Conservation (phyloP, 2,329 filamentous ascomycete species). For the Canariomyces notabilis region DNA sequence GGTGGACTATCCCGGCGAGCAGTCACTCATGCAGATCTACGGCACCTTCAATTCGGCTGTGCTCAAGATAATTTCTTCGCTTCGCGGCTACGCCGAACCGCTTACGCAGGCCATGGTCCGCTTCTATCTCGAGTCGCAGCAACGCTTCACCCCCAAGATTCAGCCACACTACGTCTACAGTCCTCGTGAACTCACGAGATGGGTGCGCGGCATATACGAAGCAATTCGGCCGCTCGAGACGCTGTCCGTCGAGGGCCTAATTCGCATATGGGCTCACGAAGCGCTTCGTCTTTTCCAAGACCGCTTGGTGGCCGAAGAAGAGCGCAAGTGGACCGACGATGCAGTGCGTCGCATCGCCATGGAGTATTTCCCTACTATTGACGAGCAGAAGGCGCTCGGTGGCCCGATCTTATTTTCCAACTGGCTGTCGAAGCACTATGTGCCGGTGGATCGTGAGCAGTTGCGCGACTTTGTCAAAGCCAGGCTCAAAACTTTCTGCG, state of each 20-base stretch:
- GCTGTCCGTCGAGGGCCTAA: conserved; percentile 81
- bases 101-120: conserved; percentile 97
- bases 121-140: conserved; percentile 91
- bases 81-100: conserved; percentile 91
- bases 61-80: conserved; percentile 89
- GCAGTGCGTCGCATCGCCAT: conserved; percentile 80
- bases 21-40: conserved; percentile 94
- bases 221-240: conserved; percentile 88
- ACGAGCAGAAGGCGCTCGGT: conserved; percentile 81
- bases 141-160: conserved; percentile 90
- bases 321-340: conserved; percentile 91
- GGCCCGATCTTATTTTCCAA: conserved; percentile 98
- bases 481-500: conserved; percentile 94
- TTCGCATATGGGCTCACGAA: conserved; percentile 98
- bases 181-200: conserved; percentile 93
- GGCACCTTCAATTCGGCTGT: conserved; percentile 96
- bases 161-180: conserved; percentile 99
- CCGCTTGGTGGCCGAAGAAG: conserved; percentile 88
- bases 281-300: conserved; percentile 95
- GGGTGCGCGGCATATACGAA: conserved; percentile 96
- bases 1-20: conserved; percentile 97
- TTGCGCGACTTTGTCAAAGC: conserved; percentile 97
- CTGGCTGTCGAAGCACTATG: conserved; percentile 98
- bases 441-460: conserved; percentile 92
- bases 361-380: conserved; percentile 91